Conservation (phyloP, 2,329 filamentous ascomycete species). For the Didymella pinodella region DNA sequence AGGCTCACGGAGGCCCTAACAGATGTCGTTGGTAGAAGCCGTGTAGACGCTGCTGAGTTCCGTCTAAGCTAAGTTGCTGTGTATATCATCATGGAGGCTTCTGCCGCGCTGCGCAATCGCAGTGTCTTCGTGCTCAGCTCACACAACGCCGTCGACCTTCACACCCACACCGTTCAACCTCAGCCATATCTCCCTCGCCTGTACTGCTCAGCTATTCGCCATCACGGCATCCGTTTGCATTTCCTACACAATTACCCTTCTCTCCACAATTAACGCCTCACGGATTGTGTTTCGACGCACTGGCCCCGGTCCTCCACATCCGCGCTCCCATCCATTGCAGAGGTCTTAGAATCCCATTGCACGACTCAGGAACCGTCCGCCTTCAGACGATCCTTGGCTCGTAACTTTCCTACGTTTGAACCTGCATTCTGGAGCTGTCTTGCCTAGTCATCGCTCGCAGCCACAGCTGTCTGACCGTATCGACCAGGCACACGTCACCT, state of each 20-base stretch:
- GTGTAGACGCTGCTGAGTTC: conserved; percentile 35
- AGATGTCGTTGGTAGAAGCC: conserved; percentile 30
- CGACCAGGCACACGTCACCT: conserved; percentile 32
- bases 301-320: conserved; percentile 45
- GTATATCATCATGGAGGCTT: conserved; percentile 39
- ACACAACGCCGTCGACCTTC: conserved; percentile 9
- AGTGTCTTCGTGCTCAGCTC: conserved; percentile 14
- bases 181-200: conserved; percentile 15
- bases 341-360: conserved; percentile 40
- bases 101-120: conserved; percentile 36
- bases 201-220: conserved; percentile 22
- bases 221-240: conserved; percentile 34
- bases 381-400: conserved; percentile 33
- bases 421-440: conserved; percentile 36
- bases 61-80: conserved; percentile 24
- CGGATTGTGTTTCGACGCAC: conserved; percentile 49
- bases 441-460: conserved; percentile 30
- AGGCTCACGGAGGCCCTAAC: conserved; percentile 33
- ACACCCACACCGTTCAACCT: conserved; percentile 20
- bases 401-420: conserved; percentile 30
- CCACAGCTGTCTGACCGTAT: conserved; percentile 26
- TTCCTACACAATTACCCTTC: conserved; percentile 27
- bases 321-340: conserved; percentile 42
- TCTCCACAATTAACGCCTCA: conserved; percentile 35
- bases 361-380: conserved; percentile 36